Percentiles rank a stretch among this genome's conserved stretches.
These are phyloP conservation scores for Tetrahymena malaccensis DNA, from an alignment of 73 alveolate genomes.

Conservation along the genomic window DNA sequence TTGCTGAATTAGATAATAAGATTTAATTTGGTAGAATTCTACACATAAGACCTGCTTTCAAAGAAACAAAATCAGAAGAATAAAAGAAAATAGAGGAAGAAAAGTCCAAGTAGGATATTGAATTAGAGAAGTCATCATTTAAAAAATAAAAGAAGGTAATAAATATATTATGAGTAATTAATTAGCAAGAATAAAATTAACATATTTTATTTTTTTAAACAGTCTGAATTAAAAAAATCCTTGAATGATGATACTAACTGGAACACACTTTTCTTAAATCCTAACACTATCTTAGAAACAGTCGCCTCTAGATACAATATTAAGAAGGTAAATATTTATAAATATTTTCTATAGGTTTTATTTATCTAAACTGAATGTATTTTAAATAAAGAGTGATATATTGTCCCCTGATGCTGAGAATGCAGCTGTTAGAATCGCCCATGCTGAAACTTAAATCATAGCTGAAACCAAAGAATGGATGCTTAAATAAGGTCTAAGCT, in stretches of 20 bases:
- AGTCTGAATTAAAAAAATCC: slow-evolving; percentile 54
- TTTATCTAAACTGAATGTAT: background rate
- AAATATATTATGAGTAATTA: background rate
- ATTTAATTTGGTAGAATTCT: slow-evolving; percentile 85
- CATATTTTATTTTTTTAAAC: background rate
- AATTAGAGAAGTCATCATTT: slow-evolving; percentile 62
- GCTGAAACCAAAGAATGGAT: slow-evolving; percentile 95
- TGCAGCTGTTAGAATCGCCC: slow-evolving; percentile 84
- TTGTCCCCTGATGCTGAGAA: slow-evolving; percentile 76
- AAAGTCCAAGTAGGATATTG: slow-evolving; percentile 36
- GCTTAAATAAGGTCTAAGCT: slow-evolving; percentile 73
- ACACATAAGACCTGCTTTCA: slow-evolving; percentile 79
- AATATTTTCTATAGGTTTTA: background rate
- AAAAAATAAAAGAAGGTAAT: slow-evolving; percentile 54
- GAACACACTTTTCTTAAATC: slow-evolving; percentile 91
- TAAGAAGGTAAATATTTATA: slow-evolving; percentile 9
- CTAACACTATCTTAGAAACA: slow-evolving; percentile 84
- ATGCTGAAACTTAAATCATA: slow-evolving; percentile 86
- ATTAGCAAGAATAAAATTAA: background rate
- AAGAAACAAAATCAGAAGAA: slow-evolving; percentile 48
- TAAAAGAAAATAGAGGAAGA: slow-evolving; percentile 31
- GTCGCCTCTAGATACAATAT: slow-evolving; percentile 72
- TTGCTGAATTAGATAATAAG: slow-evolving; percentile 81
- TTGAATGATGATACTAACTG: slow-evolving; percentile 86
- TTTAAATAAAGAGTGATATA: slow-evolving; percentile 57